A percentile compares a stretch with the other conserved stretches of the same genome.
phyloP scores from a whole-genome alignment of 306 rosid species.

The Quercus ilex region DNA sequence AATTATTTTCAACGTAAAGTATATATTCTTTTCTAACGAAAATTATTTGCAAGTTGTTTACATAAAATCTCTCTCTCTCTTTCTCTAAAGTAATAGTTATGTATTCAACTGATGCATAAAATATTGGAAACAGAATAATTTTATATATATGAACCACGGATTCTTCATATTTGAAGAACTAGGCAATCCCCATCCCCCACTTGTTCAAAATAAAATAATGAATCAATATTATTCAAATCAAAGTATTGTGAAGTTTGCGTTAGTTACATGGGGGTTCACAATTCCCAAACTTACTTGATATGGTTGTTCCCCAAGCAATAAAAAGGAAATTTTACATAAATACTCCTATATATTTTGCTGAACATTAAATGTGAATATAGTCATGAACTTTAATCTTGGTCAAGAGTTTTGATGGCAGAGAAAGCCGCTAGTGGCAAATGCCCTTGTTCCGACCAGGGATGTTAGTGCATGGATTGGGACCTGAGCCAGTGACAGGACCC shows the following conservation, averaged over 20 bases:
- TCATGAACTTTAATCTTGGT: neutral
- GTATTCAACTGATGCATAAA: too few species aligned
- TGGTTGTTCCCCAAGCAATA: neutral
- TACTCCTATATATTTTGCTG: neutral
- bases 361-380: neutral
- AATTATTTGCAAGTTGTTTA: too few species aligned
- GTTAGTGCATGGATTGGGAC: slow-evolving; percentile 26
- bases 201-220: neutral
- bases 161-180: too few species aligned
- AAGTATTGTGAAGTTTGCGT: neutral
- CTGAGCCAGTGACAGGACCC: neutral
- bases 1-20: too few species aligned
- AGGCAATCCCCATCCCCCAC: too few species aligned
- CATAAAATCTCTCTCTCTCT: too few species aligned
- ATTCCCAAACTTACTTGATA: neutral
- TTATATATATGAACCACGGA: too few species aligned
- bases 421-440: neutral
- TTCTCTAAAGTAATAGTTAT: too few species aligned
- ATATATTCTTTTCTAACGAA: too few species aligned
- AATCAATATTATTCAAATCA: neutral
- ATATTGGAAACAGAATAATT: too few species aligned
- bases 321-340: neutral
- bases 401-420: neutral
- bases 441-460: slow-evolving; percentile 16
- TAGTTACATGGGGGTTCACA: neutral